phyloP scores from a whole-genome alignment of 345 rosid species.

The Geranium brycei region DNA sequence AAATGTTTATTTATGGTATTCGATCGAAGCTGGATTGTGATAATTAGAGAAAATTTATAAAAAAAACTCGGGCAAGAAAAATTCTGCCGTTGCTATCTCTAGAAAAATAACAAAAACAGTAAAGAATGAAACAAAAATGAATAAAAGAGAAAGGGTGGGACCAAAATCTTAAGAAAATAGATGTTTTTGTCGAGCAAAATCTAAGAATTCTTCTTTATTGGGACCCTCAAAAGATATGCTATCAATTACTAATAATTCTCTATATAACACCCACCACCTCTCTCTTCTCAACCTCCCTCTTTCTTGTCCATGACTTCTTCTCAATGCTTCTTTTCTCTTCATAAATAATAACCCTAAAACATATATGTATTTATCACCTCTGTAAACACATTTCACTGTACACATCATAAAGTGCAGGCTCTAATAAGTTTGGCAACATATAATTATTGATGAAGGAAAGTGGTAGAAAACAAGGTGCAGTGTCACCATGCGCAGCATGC shows the following conservation, averaged over 20 bases:
- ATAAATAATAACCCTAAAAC: neutral
- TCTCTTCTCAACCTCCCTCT: slow-evolving; percentile 10
- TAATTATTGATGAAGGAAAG: slow-evolving; percentile 31
- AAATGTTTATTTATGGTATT: too few species aligned
- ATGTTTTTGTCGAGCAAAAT: slow-evolving; percentile 40
- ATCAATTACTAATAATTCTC: slow-evolving; percentile 11
- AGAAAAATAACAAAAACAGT: slow-evolving; percentile 2
- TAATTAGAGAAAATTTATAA: too few species aligned
- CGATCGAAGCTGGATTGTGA: too few species aligned
- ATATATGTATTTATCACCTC: too few species aligned
- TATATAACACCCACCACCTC: slow-evolving; percentile 24
- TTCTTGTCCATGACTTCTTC: neutral
- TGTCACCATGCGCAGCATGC: slow-evolving; percentile 88
- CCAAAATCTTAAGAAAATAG: slow-evolving; percentile 27
- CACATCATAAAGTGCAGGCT: neutral
- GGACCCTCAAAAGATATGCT: slow-evolving; percentile 37
- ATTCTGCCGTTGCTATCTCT: neutral
- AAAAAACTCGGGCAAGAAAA: too few species aligned
- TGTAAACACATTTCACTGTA: neutral
- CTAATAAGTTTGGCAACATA: too few species aligned
- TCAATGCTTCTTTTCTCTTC: too few species aligned
- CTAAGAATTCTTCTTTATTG: slow-evolving; percentile 24
- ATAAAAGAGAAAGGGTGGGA: slow-evolving; percentile 9
- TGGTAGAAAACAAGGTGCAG: slow-evolving; percentile 38
- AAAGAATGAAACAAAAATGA: slow-evolving; percentile 9